These are phyloP conservation scores for Aspergillus nanangensis DNA, from an alignment of 495 filamentous ascomycete species.

Conservation along the genomic window DNA sequence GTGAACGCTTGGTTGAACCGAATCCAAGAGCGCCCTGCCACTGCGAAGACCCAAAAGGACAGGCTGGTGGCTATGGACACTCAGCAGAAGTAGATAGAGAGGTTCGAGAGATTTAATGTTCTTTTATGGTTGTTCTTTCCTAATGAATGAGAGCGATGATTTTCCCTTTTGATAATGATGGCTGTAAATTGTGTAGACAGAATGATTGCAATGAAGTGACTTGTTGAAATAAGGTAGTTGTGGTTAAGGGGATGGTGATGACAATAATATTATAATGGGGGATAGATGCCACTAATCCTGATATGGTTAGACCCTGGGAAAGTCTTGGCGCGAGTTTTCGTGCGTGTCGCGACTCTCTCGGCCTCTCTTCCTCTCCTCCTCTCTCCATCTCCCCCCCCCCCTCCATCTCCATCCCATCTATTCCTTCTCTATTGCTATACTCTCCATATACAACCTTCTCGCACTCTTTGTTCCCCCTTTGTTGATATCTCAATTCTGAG, in stretches of 20 bases:
- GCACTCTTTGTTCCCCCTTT: conserved; percentile 7
- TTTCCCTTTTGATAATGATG: neutral
- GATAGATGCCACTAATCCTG: no score
- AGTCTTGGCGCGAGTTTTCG: conserved; percentile 18
- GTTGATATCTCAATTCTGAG: neutral
- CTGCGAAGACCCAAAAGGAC: conserved; percentile 36
- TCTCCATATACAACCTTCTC: conserved; percentile 3
- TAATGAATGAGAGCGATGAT: no score
- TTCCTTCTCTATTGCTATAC: conserved; percentile 1
- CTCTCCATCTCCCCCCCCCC: conserved; percentile 6
- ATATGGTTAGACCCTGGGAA: conserved; percentile 5
- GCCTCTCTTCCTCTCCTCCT: conserved; percentile 6
- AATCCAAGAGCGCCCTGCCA: conserved; percentile 30
- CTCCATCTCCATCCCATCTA: conserved; percentile 1
- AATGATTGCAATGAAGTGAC: neutral
- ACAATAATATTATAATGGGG: no score
- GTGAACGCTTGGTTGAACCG: conserved; percentile 40
- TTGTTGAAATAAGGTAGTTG: neutral
- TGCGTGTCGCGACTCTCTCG: conserved; percentile 15
- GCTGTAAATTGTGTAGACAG: neutral
- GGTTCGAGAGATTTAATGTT: neutral
- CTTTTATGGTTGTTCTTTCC: neutral
- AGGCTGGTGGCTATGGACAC: conserved; percentile 18
- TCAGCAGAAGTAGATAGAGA: neutral
- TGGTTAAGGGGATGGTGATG: neutral